phyloP scores from a whole-genome alignment of 2,329 filamentous ascomycete species.

The Cytospora piceicola region DNA sequence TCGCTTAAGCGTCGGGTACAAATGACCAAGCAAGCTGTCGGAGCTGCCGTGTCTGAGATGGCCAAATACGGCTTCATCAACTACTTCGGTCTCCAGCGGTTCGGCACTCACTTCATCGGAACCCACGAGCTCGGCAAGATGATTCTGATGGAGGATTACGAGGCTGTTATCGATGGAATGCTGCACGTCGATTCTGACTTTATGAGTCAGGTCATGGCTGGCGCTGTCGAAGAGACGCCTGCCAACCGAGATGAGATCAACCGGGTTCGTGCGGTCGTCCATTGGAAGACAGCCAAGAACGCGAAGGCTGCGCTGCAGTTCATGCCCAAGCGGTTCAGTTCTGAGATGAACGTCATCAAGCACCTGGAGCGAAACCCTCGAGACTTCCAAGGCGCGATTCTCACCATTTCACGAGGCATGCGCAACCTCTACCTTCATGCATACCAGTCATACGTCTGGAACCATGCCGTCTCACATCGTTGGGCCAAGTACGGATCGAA shows the following conservation, averaged over 20 bases:
- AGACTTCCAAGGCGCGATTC: slow-evolving; percentile 82
- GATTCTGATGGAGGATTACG: slow-evolving; percentile 80
- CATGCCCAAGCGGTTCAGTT: slow-evolving; percentile 80
- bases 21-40: slow-evolving; percentile 54
- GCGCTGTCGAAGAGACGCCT: slow-evolving; percentile 47
- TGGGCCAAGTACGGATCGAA: slow-evolving; percentile 74
- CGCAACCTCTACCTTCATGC: slow-evolving; percentile 96
- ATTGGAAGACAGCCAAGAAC: slow-evolving; percentile 68
- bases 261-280: slow-evolving; percentile 77
- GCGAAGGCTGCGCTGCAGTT: slow-evolving; percentile 63
- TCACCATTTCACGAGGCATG: slow-evolving; percentile 78
- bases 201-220: slow-evolving; percentile 55
- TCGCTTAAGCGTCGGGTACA: slow-evolving; percentile 53
- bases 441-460: slow-evolving; percentile 96
- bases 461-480: slow-evolving; percentile 78
- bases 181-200: slow-evolving; percentile 71
- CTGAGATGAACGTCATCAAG: slow-evolving; percentile 77
- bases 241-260: slow-evolving; percentile 75
- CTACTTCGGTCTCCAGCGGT: slow-evolving; percentile 97
- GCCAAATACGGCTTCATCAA: slow-evolving; percentile 85
- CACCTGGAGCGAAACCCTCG: slow-evolving; percentile 66
- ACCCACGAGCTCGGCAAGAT: slow-evolving; percentile 85
- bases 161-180: slow-evolving; percentile 78
- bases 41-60: slow-evolving; percentile 68
- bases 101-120: slow-evolving; percentile 83